Percentiles rank a stretch among this genome's conserved stretches.
Conservation (phyloP, 257 asterid genomes). For the Solanum lignicaule region DNA sequence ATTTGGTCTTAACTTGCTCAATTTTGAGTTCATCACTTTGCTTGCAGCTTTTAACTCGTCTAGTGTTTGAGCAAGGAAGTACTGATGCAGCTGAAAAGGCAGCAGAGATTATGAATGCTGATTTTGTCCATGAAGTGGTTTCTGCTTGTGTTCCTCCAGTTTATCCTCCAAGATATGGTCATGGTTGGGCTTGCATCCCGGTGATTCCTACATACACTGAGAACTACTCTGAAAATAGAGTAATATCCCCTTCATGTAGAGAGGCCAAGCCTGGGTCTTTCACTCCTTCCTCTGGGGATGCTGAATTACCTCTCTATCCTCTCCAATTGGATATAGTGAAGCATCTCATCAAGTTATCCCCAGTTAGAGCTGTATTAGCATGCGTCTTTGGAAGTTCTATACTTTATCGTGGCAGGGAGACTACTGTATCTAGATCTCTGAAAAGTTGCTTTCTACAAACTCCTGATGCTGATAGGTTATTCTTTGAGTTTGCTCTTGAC, state of each 20-base stretch:
- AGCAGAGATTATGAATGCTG: constrained; percentile 89
- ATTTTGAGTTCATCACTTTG: background rate
- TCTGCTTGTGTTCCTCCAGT: constrained; percentile 99
- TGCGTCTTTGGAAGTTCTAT: constrained; percentile 94
- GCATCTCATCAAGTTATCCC: constrained; percentile 86
- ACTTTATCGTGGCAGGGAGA: constrained; percentile 67
- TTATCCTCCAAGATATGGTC: constrained; percentile 94
- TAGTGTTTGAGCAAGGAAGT: constrained; percentile 86
- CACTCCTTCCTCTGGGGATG: constrained; percentile 78
- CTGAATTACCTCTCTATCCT: constrained; percentile 82
- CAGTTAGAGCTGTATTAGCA: constrained; percentile 95
- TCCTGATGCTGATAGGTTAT: constrained; percentile 72
- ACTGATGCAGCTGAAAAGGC: constrained; percentile 97
- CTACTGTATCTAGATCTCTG: constrained; percentile 60
- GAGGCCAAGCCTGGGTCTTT: constrained; percentile 84
- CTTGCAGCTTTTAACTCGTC: constrained; percentile 88
- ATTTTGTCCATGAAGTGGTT: constrained; percentile 92
- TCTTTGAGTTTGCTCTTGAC: constrained; percentile 90
- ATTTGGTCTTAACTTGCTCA: constrained; percentile 9
- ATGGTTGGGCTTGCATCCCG: constrained; percentile 98
- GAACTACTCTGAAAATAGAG: constrained; percentile 50
- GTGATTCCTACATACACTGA: constrained; percentile 69
- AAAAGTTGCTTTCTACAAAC: constrained; percentile 44
- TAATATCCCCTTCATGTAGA: constrained; percentile 64
- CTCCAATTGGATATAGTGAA: constrained; percentile 83